A percentile compares a stretch with the other conserved stretches of the same genome.
Conservation (phyloP, 495 filamentous ascomycete species). For the Sporormia fimetaria region DNA sequence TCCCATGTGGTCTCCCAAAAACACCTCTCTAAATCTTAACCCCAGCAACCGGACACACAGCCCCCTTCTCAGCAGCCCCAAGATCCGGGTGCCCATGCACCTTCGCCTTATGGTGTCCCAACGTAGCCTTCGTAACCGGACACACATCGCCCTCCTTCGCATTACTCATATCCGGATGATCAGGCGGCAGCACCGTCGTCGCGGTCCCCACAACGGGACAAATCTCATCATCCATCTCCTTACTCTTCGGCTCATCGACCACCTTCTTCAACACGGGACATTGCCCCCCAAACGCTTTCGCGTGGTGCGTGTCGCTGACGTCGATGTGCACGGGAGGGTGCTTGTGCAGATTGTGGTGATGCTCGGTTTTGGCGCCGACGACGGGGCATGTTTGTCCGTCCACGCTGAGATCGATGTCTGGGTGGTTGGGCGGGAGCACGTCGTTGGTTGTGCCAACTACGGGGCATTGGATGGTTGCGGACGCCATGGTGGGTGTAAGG, state of each 20-base stretch:
- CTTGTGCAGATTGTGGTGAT: conserved; percentile 21
- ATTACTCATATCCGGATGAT: conserved; percentile 9
- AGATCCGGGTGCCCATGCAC: conserved; percentile 17
- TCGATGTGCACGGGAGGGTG: conserved; percentile 15
- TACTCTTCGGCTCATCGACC: conserved; percentile 11
- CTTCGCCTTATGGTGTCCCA: conserved; percentile 20
- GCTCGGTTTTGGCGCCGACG: conserved; percentile 18
- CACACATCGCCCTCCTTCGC: conserved; percentile 19
- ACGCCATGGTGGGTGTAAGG: conserved; percentile 8
- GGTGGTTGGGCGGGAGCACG: conserved; percentile 20
- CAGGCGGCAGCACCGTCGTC: conserved; percentile 19
- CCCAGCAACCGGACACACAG: conserved; percentile 18
- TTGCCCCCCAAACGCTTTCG: too few species aligned
- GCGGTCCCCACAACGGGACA: conserved; percentile 22
- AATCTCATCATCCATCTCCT: conserved; percentile 20
- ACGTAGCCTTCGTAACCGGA: conserved; percentile 18
- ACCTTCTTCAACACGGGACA: conserved; percentile 16
- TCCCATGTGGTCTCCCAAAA: too few species aligned
- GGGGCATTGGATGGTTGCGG: conserved; percentile 8
- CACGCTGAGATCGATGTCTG: conserved; percentile 10
- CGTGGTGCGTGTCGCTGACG: neutral
- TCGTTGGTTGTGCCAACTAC: conserved; percentile 21
- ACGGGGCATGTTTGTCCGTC: conserved; percentile 19
- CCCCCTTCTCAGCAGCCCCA: conserved; percentile 3
- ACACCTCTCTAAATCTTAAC: too few species aligned